Conservation (phyloP, 2,329 filamentous ascomycete genomes). For the Erysiphe pisi region DNA sequence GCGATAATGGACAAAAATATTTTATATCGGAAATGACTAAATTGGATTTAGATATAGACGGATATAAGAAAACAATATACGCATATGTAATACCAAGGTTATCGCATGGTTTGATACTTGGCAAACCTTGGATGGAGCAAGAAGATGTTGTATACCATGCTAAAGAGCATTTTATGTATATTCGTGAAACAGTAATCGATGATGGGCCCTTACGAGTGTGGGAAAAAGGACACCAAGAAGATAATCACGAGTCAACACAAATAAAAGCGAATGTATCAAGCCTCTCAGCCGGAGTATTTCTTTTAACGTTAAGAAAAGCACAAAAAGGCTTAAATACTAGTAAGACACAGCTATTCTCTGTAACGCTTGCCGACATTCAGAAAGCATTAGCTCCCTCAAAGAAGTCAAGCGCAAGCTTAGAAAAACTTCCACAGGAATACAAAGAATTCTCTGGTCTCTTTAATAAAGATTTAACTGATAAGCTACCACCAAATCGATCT, state of each 20-base stretch:
- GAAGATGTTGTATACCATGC: constrained; percentile 23
- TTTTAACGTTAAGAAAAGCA: neutral
- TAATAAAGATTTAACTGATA: constrained; percentile 14
- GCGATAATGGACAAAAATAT: too few relatives aligned
- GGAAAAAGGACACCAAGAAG: neutral
- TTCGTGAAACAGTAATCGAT: neutral
- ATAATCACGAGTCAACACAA: neutral
- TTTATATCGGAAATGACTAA: neutral
- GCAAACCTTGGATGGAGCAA: neutral
- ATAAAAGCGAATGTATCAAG: neutral
- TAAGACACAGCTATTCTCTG: constrained; percentile 3
- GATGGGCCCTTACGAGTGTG: neutral
- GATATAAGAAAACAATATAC: constrained; percentile 4
- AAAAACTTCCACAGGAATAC: neutral
- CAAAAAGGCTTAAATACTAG: neutral
- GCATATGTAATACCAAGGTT: neutral
- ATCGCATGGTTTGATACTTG: constrained; percentile 9
- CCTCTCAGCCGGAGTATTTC: constrained; percentile 24
- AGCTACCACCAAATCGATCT: neutral
- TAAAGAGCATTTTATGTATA: constrained; percentile 7
- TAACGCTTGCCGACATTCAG: constrained; percentile 25
- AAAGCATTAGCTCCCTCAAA: constrained; percentile 8
- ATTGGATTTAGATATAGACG: constrained; percentile 10
- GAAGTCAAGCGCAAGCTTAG: neutral
- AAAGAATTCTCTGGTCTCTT: neutral